These are phyloP conservation scores for Amphichorda felina DNA, from an alignment of 2,329 filamentous ascomycete species.

Conservation along the genomic window DNA sequence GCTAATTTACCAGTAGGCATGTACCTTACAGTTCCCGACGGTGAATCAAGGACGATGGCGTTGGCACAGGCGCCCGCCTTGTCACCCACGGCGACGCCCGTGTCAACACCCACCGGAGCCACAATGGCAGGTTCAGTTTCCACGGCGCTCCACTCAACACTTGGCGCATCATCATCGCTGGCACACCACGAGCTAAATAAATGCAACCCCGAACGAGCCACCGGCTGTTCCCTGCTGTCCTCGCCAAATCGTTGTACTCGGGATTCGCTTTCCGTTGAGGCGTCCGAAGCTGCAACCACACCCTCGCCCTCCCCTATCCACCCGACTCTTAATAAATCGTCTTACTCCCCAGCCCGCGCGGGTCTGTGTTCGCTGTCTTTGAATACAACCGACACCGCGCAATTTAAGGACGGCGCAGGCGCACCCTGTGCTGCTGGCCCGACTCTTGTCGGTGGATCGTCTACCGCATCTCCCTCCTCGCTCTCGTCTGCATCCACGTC, in stretches of 20 bases:
- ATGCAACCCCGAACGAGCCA: background rate
- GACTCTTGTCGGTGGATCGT: too few relatives aligned
- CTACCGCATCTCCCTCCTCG: background rate
- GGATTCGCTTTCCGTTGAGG: too few relatives aligned
- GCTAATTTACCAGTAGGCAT: too few relatives aligned
- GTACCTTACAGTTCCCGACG: too few relatives aligned
- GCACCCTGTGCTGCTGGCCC: background rate
- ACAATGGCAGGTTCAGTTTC: slow-evolving; percentile 7
- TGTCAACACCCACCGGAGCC: background rate
- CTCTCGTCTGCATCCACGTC: slow-evolving; percentile 1
- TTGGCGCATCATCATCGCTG: slow-evolving; percentile 21
- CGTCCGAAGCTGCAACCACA: too few relatives aligned
- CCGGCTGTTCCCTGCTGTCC: too few relatives aligned
- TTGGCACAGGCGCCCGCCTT: slow-evolving; percentile 9
- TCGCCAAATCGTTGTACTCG: too few relatives aligned
- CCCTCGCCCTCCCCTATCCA: too few relatives aligned
- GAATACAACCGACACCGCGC: background rate
- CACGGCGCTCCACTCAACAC: slow-evolving; percentile 36
- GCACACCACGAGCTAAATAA: background rate
- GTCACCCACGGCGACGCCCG: slow-evolving; percentile 22
- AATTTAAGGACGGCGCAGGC: background rate
- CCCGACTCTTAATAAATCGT: too few relatives aligned
- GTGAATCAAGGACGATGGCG: slow-evolving; percentile 16
- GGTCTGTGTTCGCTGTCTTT: background rate
- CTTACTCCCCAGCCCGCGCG: too few relatives aligned